Evolutionary conservation across 2,329 filamentous ascomycete genomes (phyloP), one percentile per base, ranked within the genome.

Genomic region (Chalara sp.): DNA sequence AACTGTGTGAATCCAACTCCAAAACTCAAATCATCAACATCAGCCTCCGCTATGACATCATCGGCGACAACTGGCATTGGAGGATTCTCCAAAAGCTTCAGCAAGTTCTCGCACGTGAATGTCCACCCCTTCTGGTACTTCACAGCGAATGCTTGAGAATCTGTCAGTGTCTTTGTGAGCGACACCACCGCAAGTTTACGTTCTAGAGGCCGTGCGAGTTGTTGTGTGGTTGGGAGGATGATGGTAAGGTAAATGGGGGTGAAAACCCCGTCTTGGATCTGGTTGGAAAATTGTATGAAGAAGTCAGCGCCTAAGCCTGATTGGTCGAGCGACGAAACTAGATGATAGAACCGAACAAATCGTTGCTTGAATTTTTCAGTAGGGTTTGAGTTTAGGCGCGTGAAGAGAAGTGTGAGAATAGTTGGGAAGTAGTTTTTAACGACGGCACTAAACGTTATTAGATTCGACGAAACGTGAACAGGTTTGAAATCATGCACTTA

Each of bases 21-120:
- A 64, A 99, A 99, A 31, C 89, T 86, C 58, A 96, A 83, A 66
- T 99, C 93, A 62, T 99, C 93, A 30, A 96, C 87, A 62, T 97
- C 92, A 3, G 89, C 84, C 65, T 97, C 93, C 8, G 83, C 80
- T 56, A 95, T 84, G 47, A 88, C 72, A 58, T 95, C 89, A 56
- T 89, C 84, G 51, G 85, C 84, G 35, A 78, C 72, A 1, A 84
- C 80, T 12, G 74, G 71, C 6, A 78, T 72, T 2, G 92, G 91
- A 30, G 92, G 89, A 69, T 96, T 95, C 65, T 92, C 86, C 6
- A 99, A 78, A 11, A 97, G 78, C 61, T 92, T 89, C 41, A 99
- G 78, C 53, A 99, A 76, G n/a, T 87, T 84, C 65, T 92, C 87
- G 65, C 89, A 93, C 3, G 90, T 96, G 66, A 89, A 86, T 4